Evolutionary conservation across 345 rosid genomes (phyloP).

Genomic region (Eucalyptus caleyi): DNA sequence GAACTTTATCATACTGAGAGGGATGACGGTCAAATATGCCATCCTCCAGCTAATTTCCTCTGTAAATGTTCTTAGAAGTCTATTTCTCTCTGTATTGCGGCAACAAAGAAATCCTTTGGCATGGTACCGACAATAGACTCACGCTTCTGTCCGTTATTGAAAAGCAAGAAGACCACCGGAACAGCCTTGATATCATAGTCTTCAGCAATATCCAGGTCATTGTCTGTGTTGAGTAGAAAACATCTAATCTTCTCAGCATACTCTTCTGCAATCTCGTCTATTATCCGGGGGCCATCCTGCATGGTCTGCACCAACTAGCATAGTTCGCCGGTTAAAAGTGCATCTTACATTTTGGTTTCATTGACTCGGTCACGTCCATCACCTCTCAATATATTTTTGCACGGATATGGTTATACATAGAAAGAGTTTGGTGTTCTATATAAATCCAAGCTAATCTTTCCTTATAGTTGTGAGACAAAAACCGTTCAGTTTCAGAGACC

Average conservation of each 20-base stretch:
- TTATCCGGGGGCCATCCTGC: constrained; percentile 42
- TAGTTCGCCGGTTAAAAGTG: background rate
- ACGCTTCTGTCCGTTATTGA: constrained; percentile 71
- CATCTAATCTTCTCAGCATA: constrained; percentile 62
- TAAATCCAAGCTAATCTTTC: background rate
- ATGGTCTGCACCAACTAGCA: constrained; percentile 74
- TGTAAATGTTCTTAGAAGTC: constrained; percentile 12
- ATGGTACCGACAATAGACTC: constrained; percentile 79
- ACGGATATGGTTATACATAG: background rate
- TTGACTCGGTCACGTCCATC: background rate
- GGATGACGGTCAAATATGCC: background rate
- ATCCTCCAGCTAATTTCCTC: background rate
- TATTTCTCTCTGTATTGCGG: constrained; percentile 84
- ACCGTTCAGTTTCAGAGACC: background rate
- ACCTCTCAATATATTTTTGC: background rate
- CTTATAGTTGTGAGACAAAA: background rate
- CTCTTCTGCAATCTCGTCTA: constrained; percentile 73
- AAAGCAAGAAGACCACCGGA: constrained; percentile 67
- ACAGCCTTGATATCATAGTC: constrained; percentile 78
- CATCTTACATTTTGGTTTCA: background rate
- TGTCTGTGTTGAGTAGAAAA: constrained; percentile 62
- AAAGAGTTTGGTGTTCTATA: background rate
- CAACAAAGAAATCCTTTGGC: constrained; percentile 84
- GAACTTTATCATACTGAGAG: background rate
- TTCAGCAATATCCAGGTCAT: constrained; percentile 53